Conservation (phyloP, 1,139 yeast genomes). For the Debaryomycetaceae sp. region DNA sequence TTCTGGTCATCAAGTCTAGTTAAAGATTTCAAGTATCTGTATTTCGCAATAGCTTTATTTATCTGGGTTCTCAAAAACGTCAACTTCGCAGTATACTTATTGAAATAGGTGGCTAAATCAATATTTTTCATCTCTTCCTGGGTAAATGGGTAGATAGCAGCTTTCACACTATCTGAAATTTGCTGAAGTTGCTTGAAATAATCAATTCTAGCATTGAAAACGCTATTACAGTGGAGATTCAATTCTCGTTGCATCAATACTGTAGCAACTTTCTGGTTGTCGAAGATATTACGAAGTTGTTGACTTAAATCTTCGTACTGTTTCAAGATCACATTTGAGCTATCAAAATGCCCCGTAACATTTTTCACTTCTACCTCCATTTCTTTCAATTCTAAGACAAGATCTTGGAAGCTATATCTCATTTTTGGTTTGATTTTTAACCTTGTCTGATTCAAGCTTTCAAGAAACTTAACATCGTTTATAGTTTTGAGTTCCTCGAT, state of each 20-base stretch:
- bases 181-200: conserved; percentile 83
- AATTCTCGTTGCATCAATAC: conserved; percentile 44
- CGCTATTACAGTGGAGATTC: conserved; percentile 53
- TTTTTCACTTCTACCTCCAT: conserved; percentile 24
- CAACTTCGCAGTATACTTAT: not conserved
- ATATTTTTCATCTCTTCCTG: conserved; percentile 13
- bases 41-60: conserved; percentile 48
- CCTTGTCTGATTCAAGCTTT: conserved; percentile 29
- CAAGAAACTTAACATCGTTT: conserved; percentile 24
- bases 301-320: conserved; percentile 20
- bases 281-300: conserved; percentile 28
- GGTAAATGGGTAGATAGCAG: conserved; percentile 19
- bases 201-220: conserved; percentile 73
- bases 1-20: conserved; percentile 13
- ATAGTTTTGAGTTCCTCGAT: conserved; percentile 22
- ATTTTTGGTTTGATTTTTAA: conserved; percentile 26
- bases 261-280: conserved; percentile 40
- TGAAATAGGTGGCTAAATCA: not conserved
- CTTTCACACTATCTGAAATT: conserved; percentile 72
- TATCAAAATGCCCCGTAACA: conserved; percentile 10
- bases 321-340: conserved; percentile 11
- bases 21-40: conserved; percentile 59
- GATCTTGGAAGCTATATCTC: conserved; percentile 29
- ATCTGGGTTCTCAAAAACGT: conserved; percentile 10
- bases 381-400: conserved; percentile 21